Evolutionary conservation across 257 asterid genomes (phyloP).

Genomic region (Solanum paucissectum): DNA sequence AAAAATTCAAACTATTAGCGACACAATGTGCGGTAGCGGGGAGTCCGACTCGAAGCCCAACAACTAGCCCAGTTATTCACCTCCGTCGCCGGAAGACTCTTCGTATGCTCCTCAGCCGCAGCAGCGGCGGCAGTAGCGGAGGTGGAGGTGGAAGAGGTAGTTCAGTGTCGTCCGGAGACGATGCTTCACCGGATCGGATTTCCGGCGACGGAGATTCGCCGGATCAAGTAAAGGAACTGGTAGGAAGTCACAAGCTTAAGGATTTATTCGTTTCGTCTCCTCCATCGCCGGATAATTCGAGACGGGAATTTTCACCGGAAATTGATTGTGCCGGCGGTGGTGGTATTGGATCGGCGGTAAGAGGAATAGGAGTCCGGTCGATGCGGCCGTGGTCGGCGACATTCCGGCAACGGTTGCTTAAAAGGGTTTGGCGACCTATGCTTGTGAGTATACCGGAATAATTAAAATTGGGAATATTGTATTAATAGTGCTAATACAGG

Average conservation of each 20-base stretch:
- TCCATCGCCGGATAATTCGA: constrained; percentile 35
- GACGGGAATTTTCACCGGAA: constrained; percentile 21
- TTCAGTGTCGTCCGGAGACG: constrained; percentile 12
- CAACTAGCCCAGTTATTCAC: constrained; percentile 78
- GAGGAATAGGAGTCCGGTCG: constrained; percentile 19
- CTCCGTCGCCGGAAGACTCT: constrained; percentile 84
- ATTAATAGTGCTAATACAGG: background rate
- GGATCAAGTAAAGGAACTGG: constrained; percentile 19
- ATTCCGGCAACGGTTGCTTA: constrained; percentile 43
- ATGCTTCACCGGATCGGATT: constrained; percentile 23
- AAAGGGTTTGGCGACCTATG: constrained; percentile 60
- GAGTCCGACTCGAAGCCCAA: constrained; percentile 80
- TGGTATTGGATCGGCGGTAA: background rate
- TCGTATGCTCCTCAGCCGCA: constrained; percentile 65
- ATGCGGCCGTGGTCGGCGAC: constrained; percentile 47
- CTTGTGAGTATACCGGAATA: constrained; percentile 51
- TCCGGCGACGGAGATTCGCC: constrained; percentile 12
- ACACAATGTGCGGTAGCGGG: constrained; percentile 71
- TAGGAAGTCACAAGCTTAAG: constrained; percentile 36
- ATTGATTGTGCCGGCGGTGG: constrained; percentile 12
- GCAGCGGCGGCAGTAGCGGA: constrained; percentile 10
- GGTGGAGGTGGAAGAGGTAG: background rate
- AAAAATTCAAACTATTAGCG: constrained; percentile 77
- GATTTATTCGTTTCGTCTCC: constrained; percentile 34
- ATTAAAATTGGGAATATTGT: background rate